Percentiles rank a stretch among this genome's conserved stretches.
phyloP scores from a whole-genome alignment of 345 rosid genomes.

The Euphorbia tirucalli region DNA sequence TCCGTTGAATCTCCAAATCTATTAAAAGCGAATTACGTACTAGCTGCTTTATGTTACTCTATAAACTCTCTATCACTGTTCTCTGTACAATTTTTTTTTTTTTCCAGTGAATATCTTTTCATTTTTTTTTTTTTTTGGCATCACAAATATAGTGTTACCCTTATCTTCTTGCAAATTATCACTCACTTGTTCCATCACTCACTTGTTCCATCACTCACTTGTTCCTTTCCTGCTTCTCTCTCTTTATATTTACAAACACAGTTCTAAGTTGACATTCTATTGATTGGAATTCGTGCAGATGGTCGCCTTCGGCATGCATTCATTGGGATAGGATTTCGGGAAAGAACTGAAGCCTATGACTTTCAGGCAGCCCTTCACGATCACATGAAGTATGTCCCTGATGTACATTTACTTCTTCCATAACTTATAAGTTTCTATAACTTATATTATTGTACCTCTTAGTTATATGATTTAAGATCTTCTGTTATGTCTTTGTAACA shows the following conservation, averaged over 20 bases:
- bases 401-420: conserved; percentile 4
- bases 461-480: neutral
- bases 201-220: neutral
- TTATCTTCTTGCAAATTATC: neutral
- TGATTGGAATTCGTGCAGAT: conserved; percentile 46
- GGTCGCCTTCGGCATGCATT: conserved; percentile 97
- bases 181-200: no score
- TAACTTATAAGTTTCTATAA: neutral
- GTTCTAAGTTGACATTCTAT: conserved; percentile 9
- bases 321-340: conserved; percentile 94
- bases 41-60: neutral
- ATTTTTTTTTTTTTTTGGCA: neutral
- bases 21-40: neutral
- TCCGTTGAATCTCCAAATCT: neutral
- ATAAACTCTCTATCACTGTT: neutral
- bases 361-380: conserved; percentile 98
- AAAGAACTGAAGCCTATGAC: conserved; percentile 97
- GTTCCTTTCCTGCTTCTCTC: neutral
- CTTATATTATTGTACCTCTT: neutral
- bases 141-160: neutral
- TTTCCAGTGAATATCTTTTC: no score
- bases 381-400: conserved; percentile 71
- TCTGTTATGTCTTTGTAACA: conserved; percentile 19
- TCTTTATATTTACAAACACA: neutral
- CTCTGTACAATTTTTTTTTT: neutral